These are phyloP conservation scores for Thielaviopsis musarum DNA, from an alignment of 2,329 filamentous ascomycete species.

Conservation along the genomic window DNA sequence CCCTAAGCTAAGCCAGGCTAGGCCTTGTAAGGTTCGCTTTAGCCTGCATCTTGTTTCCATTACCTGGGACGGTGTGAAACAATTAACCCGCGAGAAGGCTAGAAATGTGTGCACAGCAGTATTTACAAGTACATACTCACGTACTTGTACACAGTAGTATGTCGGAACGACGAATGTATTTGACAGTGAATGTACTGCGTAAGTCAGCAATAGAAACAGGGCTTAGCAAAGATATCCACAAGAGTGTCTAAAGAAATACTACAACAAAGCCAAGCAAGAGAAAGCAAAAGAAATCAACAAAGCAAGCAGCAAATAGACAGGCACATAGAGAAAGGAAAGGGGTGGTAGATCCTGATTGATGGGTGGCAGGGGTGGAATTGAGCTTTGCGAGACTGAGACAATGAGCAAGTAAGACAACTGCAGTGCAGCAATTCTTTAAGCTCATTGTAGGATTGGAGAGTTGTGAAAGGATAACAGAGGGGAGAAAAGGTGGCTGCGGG, in stretches of 20 bases:
- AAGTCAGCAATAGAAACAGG: too few relatives aligned
- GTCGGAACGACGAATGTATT: too few relatives aligned
- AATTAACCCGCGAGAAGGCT: too few relatives aligned
- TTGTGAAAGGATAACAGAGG: not conserved
- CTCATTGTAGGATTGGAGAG: not conserved
- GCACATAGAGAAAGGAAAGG: not conserved
- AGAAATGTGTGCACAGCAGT: too few relatives aligned
- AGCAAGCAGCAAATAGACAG: not conserved
- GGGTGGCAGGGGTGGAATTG: not conserved
- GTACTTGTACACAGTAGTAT: too few relatives aligned
- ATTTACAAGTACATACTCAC: too few relatives aligned
- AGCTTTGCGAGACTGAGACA: not conserved
- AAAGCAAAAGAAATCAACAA: not conserved
- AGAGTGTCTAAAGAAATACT: not conserved
- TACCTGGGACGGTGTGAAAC: too few relatives aligned
- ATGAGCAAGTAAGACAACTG: not conserved
- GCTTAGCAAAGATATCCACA: not conserved
- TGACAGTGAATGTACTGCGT: too few relatives aligned
- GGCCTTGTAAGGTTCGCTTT: too few relatives aligned
- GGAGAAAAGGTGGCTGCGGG: not conserved
- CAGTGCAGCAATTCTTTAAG: slow-evolving; percentile 1
- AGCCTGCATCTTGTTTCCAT: too few relatives aligned
- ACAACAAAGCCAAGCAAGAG: not conserved
- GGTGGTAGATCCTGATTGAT: not conserved
- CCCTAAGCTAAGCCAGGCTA: too few relatives aligned